A percentile compares a stretch with the other conserved stretches of the same genome.
phyloP scores from a whole-genome alignment of 2,329 filamentous ascomycete genomes.

The Bipolaris gigantea region DNA sequence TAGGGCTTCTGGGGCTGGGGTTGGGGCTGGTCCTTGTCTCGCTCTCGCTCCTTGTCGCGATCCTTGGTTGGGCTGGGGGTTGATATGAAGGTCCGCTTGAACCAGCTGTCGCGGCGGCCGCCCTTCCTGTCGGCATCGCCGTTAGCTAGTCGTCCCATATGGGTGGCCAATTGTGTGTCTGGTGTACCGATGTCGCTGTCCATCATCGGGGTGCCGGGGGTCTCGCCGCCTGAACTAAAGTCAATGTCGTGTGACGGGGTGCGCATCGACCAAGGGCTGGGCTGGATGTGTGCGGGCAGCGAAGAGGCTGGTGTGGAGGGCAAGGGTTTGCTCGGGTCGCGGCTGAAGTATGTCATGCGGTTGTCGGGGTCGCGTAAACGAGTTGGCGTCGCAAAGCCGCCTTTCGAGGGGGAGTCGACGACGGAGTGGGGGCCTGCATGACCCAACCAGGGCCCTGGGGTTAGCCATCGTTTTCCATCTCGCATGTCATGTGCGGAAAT shows the following conservation, averaged over 20 bases:
- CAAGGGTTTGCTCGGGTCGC: conserved; percentile 43
- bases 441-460: conserved; percentile 11
- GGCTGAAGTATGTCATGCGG: conserved; percentile 54
- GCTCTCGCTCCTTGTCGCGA: conserved; percentile 31
- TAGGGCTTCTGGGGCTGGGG: conserved; percentile 32
- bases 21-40: conserved; percentile 35
- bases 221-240: conserved; percentile 54
- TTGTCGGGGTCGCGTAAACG: conserved; percentile 54
- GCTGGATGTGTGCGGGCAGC: conserved; percentile 31
- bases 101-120: conserved; percentile 34
- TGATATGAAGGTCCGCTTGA: conserved; percentile 29
- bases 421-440: conserved; percentile 40
- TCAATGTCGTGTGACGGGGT: conserved; percentile 44
- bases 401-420: conserved; percentile 54
- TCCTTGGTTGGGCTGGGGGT: conserved; percentile 47
- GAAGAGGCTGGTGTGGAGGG: conserved; percentile 30
- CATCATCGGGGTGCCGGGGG: conserved; percentile 50
- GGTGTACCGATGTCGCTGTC: conserved; percentile 50
- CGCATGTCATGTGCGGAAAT: not conserved
- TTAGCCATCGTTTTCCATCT: conserved; percentile 17
- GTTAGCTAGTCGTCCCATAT: conserved; percentile 31
- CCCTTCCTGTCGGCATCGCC: conserved; percentile 41
- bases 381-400: conserved; percentile 38
- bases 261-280: conserved; percentile 40
- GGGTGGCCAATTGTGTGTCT: conserved; percentile 39